A percentile compares a stretch with the other conserved stretches of the same genome.
These are phyloP conservation scores for Arabidopsis lyrata DNA, from an alignment of 441 rosid genomes.

Conservation along the genomic window DNA sequence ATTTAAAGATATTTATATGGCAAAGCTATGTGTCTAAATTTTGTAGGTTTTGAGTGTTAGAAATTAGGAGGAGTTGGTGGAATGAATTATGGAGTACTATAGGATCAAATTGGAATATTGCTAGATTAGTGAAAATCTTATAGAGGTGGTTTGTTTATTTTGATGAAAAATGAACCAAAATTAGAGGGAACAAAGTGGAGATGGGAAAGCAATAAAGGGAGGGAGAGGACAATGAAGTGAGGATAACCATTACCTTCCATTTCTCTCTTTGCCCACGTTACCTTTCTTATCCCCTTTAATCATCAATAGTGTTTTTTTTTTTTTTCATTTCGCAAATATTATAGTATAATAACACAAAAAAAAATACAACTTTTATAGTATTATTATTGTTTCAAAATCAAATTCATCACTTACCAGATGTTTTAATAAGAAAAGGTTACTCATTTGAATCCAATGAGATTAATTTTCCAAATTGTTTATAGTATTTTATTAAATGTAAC, in stretches of 20 bases:
- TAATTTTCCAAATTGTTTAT: slow-evolving; percentile 1
- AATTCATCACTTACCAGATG: slow-evolving; percentile 15
- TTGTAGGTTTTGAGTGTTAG: slow-evolving; percentile 11
- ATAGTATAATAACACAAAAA: background rate
- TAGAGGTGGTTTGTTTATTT: background rate
- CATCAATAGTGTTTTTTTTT: background rate
- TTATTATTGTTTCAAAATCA: slow-evolving; percentile 17
- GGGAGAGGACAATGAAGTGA: slow-evolving; percentile 36
- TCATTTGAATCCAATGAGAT: background rate
- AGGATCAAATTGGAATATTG: slow-evolving; percentile 22
- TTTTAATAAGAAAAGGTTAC: background rate
- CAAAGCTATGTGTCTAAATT: slow-evolving; percentile 13
- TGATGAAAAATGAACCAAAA: slow-evolving; percentile 15
- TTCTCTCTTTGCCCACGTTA: slow-evolving; percentile 41
- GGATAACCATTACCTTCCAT: slow-evolving; percentile 42
- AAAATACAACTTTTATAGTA: slow-evolving; percentile 5
- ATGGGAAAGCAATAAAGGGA: slow-evolving; percentile 39
- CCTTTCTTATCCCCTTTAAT: slow-evolving; percentile 35
- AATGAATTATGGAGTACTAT: background rate
- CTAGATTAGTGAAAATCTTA: slow-evolving; percentile 17
- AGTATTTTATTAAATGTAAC: background rate
- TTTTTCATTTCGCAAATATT: background rate
- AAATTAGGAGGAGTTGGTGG: slow-evolving; percentile 4
- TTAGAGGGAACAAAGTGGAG: slow-evolving; percentile 42
- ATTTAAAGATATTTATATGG: background rate